These are phyloP conservation scores for Boletus sensibilis DNA, from an alignment of 768 basidiomycete species.

Conservation along the genomic window DNA sequence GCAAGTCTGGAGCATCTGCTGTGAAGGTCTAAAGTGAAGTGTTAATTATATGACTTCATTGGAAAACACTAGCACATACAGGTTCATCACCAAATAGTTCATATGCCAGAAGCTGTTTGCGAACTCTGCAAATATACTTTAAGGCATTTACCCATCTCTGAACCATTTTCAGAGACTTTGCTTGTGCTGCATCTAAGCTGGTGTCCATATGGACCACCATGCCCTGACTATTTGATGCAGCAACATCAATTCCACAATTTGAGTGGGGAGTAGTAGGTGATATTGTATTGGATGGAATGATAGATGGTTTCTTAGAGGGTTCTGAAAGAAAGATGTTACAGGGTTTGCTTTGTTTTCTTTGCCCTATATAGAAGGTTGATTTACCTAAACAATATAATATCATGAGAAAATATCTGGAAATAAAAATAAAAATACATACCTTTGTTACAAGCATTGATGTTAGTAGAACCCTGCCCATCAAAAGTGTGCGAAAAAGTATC, in stretches of 20 bases:
- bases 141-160: slow-evolving; percentile 17
- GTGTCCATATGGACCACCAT: neutral
- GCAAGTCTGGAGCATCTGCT: slow-evolving; percentile 9
- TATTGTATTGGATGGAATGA: neutral
- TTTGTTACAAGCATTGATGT: neutral
- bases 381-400: neutral
- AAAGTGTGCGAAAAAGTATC: too few relatives aligned
- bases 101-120: neutral
- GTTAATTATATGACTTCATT: neutral
- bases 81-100: slow-evolving; percentile 21
- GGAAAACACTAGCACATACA: slow-evolving; percentile 7
- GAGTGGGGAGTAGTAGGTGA: neutral
- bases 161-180: neutral
- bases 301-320: neutral
- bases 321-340: neutral
- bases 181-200: neutral
- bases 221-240: neutral
- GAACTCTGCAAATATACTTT: neutral
- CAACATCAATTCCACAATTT: neutral
- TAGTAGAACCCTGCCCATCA: too few relatives aligned
- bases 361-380: neutral
- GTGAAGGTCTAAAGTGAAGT: slow-evolving; percentile 1
- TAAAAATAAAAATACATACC: neutral
- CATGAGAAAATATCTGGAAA: neutral
- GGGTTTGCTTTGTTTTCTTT: neutral